phyloP scores from a whole-genome alignment of 768 basidiomycete genomes.

The Gymnopilus dilepis region DNA sequence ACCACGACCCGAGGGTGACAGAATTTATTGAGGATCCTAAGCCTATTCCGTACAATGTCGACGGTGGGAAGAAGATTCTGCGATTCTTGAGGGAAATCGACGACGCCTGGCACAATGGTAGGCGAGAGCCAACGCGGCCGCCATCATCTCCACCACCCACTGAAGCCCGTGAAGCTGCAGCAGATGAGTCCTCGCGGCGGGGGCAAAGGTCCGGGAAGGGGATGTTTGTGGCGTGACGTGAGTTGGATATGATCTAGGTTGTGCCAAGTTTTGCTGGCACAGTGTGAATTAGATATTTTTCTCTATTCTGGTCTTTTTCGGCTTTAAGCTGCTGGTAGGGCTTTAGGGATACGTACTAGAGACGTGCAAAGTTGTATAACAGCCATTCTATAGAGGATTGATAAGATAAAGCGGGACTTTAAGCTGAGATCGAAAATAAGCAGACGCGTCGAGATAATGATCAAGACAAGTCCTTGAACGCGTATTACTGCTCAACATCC shows the following conservation, averaged over 20 bases:
- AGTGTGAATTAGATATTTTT: background rate
- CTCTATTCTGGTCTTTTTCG: background rate
- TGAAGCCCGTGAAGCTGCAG: background rate
- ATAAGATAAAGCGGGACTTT: constrained; percentile 26
- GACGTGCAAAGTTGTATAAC: background rate
- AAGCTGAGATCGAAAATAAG: constrained; percentile 35
- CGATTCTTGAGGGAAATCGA: constrained; percentile 55
- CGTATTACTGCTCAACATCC: constrained; percentile 30
- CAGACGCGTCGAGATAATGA: constrained; percentile 26
- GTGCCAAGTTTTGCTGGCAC: background rate
- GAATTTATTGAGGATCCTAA: constrained; percentile 55
- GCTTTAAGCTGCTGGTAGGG: background rate
- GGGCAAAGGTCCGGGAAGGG: constrained; percentile 14
- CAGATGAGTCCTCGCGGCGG: constrained; percentile 1
- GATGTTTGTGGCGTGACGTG: constrained; percentile 15
- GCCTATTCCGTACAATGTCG: constrained; percentile 45
- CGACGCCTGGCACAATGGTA: constrained; percentile 41
- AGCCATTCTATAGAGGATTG: background rate
- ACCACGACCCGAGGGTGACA: constrained; percentile 53
- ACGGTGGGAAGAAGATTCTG: constrained; percentile 54
- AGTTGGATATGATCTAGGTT: background rate
- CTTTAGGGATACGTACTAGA: too few species aligned
- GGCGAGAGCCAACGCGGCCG: constrained; percentile 3
- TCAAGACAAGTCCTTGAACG: constrained; percentile 29
- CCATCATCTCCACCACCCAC: background rate